Percentiles rank a stretch among this genome's conserved stretches.
Conservation (phyloP, 2,329 filamentous ascomycete species). For the Aspergillus luchuensis region DNA sequence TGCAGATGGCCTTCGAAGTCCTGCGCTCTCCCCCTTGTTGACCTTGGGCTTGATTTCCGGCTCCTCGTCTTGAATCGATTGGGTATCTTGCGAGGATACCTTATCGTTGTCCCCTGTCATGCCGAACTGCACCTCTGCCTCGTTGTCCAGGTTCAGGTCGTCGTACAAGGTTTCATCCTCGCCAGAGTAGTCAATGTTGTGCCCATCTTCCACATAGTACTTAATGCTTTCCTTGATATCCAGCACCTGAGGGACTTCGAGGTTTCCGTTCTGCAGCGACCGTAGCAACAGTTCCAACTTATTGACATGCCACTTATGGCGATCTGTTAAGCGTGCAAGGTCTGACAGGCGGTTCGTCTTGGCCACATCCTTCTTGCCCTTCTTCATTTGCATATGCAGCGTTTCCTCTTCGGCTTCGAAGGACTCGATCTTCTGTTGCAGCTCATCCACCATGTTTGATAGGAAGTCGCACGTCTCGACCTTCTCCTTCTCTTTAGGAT, state of each 20-base stretch:
- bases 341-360: slow-evolving; percentile 88
- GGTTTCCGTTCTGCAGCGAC: slow-evolving; percentile 86
- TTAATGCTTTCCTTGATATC: slow-evolving; percentile 89
- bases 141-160: slow-evolving; percentile 86
- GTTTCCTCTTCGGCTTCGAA: slow-evolving; percentile 87
- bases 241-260: slow-evolving; percentile 83
- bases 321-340: slow-evolving; percentile 80
- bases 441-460: slow-evolving; percentile 81
- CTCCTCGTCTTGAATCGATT: slow-evolving; percentile 85
- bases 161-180: slow-evolving; percentile 96
- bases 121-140: slow-evolving; percentile 78
- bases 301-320: slow-evolving; percentile 93
- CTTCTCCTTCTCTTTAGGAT: slow-evolving; percentile 97
- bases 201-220: slow-evolving; percentile 91
- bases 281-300: slow-evolving; percentile 90
- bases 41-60: slow-evolving; percentile 64
- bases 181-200: slow-evolving; percentile 79
- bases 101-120: slow-evolving; percentile 79
- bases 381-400: slow-evolving; percentile 88
- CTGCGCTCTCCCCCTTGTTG: slow-evolving; percentile 59
- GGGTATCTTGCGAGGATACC: slow-evolving; percentile 91
- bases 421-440: slow-evolving; percentile 89
- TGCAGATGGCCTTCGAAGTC: slow-evolving; percentile 73
- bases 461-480: slow-evolving; percentile 85
- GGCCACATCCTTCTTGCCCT: slow-evolving; percentile 81